Base-by-base conservation (phyloP, 306 rosid genomes). In the Prunus mongolica region DNA sequence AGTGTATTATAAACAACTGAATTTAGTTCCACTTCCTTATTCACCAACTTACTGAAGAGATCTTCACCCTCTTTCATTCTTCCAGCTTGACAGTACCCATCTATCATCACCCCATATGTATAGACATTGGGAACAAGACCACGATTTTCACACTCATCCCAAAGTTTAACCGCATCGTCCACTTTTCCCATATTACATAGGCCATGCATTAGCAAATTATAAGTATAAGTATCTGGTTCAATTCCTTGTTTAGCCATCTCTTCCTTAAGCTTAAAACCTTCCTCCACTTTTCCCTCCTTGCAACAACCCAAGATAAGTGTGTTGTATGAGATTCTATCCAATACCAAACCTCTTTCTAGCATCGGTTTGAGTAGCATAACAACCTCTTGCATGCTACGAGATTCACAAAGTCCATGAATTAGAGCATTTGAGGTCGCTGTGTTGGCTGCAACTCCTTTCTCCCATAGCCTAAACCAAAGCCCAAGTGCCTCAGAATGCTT, bases 311-410 rank as follows among this genome's bases (percentile, higher is more conserved):
- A 82, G 61, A 91, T 89, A 72, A 91, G 89, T 41, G 88, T 86
- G 84, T 91, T 91, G 82, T 84, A 91, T 12, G 97, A 86, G 72
- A 86, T 86, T 16, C 28, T 82, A 87, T 91, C 94, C 63, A 87
- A 38, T 30, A 84, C 47, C 68, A 89, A 80, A 69, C 89, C 92
- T 80, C 82, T 87, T 68, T 82, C 84, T 32, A 84, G 74, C 94
- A 91, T 91, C 75, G 77, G 65, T 64, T 84, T 76, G 51, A 83
- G 68, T 41, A 82, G 49, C 27, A 45, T 28, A 28, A 83, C 75
- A 63, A 80, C 88, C 71, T 81, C 89, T 71, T 83, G 73, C 88
- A 86, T 83, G 76, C 82, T 73, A 68, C 79, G 87, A 55, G 73
- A 82, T 65, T 64, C 84, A 78, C 92, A 86, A 72, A 91, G 91